Conservation (phyloP, 2,329 filamentous ascomycete genomes). For the Aureobasidium sp. region DNA sequence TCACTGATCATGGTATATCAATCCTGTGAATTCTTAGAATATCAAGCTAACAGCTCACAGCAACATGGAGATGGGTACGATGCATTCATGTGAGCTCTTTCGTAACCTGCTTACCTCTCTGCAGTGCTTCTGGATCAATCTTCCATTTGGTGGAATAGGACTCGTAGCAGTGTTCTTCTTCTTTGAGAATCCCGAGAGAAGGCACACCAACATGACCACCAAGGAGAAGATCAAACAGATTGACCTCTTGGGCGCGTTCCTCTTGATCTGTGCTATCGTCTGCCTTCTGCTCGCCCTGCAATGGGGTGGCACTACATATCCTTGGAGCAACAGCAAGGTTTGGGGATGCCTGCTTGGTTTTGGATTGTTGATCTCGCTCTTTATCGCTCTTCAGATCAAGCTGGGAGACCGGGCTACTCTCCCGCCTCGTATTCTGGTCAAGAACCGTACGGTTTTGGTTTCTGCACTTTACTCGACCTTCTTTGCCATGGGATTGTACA, state of each 20-base stretch:
- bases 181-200: slow-evolving; percentile 24
- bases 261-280: slow-evolving; percentile 33
- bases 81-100: background rate
- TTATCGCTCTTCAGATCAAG: slow-evolving; percentile 19
- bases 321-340: slow-evolving; percentile 25
- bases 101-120: background rate
- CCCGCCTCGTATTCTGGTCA: slow-evolving; percentile 22
- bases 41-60: background rate
- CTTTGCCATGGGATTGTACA: slow-evolving; percentile 33
- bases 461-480: slow-evolving; percentile 30
- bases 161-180: slow-evolving; percentile 26
- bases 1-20: slow-evolving; percentile 34
- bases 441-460: slow-evolving; percentile 29
- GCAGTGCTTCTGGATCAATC: slow-evolving; percentile 18
- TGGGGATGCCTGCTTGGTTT: slow-evolving; percentile 17
- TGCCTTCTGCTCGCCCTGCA: slow-evolving; percentile 41
- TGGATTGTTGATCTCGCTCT: slow-evolving; percentile 1
- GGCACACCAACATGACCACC: slow-evolving; percentile 21
- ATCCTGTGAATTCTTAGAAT: background rate
- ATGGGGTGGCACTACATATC: slow-evolving; percentile 38
- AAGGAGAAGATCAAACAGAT: slow-evolving; percentile 36
- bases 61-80: slow-evolving; percentile 10
- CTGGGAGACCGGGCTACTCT: slow-evolving; percentile 23
- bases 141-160: slow-evolving; percentile 38
- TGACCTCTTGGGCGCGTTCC: slow-evolving; percentile 40